Evolutionary conservation across 129 eudicot species (phyloP), one percentile per base, ranked within the genome.

Genomic region (Pulicaria dysenterica): DNA sequence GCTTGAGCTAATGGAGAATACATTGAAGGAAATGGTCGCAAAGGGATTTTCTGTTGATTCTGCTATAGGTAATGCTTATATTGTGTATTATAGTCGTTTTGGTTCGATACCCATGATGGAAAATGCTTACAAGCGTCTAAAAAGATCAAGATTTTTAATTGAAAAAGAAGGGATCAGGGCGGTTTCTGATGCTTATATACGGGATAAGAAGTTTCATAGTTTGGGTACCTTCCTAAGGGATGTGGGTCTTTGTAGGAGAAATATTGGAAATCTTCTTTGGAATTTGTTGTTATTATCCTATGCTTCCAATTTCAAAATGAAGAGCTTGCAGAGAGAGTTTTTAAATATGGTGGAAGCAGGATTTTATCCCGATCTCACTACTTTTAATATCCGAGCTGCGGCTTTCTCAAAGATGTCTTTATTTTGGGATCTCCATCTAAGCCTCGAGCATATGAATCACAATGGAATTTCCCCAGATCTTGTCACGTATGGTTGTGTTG

Each of bases 401-500:
- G 98, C 98, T 45, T 94, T 94, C 62, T 94, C 97, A 6, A 90
- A 81, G 73, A 94, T 94, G 98, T 84, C 86, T 42, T 81, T 94
- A 83, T 75, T 94, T 14, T 90, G 96, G 97, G 98, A 94, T 83
- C 87, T 94, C 57, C 98, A 90, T 79, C 59, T 94, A 64, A 88
- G 89, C 70, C 79, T 94, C 12, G 87, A 94, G 7, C 98, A 93
- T 77, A 93, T 93, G 96, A 89, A 79, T 44, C 89, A 90, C 83
- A 83, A 82, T 47, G 83, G 69, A 12, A 80, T 85, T 24, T 48
- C 58, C 34, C 92, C 96, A 17, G 98, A 93, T 93, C 87, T 93
- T 75, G 98, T 93, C 17, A 93, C 98, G 17, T 90, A 87, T 69
- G 98, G 98, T 42, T 90, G 90, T 77, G 72, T 93, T 62, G 89